Evolutionary conservation across 2,329 filamentous ascomycete genomes (phyloP).

Genomic region (Colletotrichum noveboracense): DNA sequence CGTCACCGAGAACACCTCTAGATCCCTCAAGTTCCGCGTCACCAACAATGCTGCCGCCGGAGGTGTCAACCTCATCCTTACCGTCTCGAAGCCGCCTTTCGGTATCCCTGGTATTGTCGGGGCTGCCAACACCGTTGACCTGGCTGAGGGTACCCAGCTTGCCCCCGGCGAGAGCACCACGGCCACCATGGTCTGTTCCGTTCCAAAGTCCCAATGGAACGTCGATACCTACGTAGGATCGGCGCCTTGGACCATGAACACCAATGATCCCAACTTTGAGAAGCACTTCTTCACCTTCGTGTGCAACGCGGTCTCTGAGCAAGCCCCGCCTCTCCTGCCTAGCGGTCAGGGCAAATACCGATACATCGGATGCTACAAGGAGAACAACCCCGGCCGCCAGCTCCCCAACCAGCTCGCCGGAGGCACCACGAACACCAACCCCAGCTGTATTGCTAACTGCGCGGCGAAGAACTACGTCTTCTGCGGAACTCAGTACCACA

Average conservation of each 20-base stretch:
- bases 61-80: conserved; percentile 55
- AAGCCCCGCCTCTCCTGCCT: conserved; percentile 51
- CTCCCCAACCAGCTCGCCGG: conserved; percentile 33
- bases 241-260: conserved; percentile 62
- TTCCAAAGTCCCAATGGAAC: conserved; percentile 63
- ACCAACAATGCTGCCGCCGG: conserved; percentile 54
- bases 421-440: too few species aligned
- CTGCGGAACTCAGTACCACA: conserved; percentile 54
- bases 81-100: conserved; percentile 66
- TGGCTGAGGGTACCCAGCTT: conserved; percentile 60
- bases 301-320: conserved; percentile 57
- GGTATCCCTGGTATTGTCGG: conserved; percentile 58
- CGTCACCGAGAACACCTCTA: conserved; percentile 56
- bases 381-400: conserved; percentile 61
- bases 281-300: conserved; percentile 58
- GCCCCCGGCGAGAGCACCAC: conserved; percentile 54
- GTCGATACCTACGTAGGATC: conserved; percentile 51
- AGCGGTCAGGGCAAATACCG: conserved; percentile 53
- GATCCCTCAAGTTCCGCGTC: conserved; percentile 54
- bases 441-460: conserved; percentile 40
- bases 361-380: conserved; percentile 60
- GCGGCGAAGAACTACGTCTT: conserved; percentile 33
- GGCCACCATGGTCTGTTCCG: conserved; percentile 59
- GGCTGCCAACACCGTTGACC: conserved; percentile 59
- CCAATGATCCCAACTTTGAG: conserved; percentile 55